Percentiles rank a stretch among this genome's conserved stretches.
These are phyloP conservation scores for Exophiala sp. DNA, from an alignment of 2,329 filamentous ascomycete species.

Conservation along the genomic window DNA sequence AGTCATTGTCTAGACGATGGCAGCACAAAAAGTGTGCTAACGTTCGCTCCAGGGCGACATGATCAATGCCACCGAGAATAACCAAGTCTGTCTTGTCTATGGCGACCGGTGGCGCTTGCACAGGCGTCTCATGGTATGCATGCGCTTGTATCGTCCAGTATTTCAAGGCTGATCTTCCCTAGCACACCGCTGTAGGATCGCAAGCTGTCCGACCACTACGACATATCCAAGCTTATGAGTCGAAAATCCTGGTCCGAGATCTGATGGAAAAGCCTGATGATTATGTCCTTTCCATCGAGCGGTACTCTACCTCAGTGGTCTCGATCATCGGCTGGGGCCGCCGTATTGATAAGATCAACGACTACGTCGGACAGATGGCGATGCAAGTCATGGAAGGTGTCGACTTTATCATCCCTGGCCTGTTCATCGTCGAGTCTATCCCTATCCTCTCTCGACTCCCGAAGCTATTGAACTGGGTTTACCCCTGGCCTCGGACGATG, in stretches of 20 bases:
- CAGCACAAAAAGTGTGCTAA: no score
- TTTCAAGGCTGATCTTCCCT: neutral
- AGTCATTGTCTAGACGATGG: no score
- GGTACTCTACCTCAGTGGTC: slow-evolving; percentile 42
- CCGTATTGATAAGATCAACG: slow-evolving; percentile 42
- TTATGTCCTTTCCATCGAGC: slow-evolving; percentile 39
- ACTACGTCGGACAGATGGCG: slow-evolving; percentile 44
- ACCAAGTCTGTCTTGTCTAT: slow-evolving; percentile 45
- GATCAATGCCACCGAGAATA: slow-evolving; percentile 35
- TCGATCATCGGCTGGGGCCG: slow-evolving; percentile 41
- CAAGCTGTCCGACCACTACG: slow-evolving; percentile 55
- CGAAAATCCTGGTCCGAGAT: slow-evolving; percentile 50
- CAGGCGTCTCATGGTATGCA: slow-evolving; percentile 47
- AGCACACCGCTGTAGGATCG: slow-evolving; percentile 50
- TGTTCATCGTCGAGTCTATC: slow-evolving; percentile 20
- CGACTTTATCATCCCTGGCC: slow-evolving; percentile 21
- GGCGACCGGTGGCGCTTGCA: slow-evolving; percentile 38
- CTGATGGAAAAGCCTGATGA: slow-evolving; percentile 33
- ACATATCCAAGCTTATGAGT: slow-evolving; percentile 57
- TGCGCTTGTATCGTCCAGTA: neutral
- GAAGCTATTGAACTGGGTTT: slow-evolving; percentile 33
- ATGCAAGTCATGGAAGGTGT: slow-evolving; percentile 22
- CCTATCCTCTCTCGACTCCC: slow-evolving; percentile 47
- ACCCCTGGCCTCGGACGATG: slow-evolving; percentile 5
- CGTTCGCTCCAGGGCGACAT: slow-evolving; percentile 26